Base-by-base conservation (phyloP, 768 basidiomycete genomes). In the Astraeus odoratus region DNA sequence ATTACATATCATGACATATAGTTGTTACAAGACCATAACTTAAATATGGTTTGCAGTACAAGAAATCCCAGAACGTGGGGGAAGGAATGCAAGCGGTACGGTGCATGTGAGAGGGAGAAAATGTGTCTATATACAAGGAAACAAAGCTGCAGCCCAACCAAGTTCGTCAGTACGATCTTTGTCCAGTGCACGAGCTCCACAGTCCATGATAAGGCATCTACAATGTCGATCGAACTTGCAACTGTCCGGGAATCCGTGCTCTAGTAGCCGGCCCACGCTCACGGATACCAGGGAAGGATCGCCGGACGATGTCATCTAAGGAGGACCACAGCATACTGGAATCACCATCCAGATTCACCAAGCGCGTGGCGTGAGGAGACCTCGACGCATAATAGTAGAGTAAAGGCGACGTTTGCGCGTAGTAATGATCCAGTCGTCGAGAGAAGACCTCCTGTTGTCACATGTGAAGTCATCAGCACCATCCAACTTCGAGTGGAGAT, bases 271-370 rank as follows among this genome's bases (percentile, higher is more conserved):
- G 65, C 24, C 58, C 49, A 9, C 75, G 74, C 61, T 80, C 76
- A 48, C 69, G 73, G 39, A 85, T 59, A 1, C 60, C 54, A 8
- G 84, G 78, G 57, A 83, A 83, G 2, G 73, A 61, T 22, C 66
- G 59, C 38, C 67, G 69, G 7, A 91, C 64, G 26, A 80, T 64
- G 37, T 58, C 61, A 43, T 89, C 86, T n/a, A 94, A 69, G 45
- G 78, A 61, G 1, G 86, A 87, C 88, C 88, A 90, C 44, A 92
- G 82, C 56, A 85, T 79, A 52, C 92, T 85, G 8, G 84, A 84
- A 20, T 72, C 67, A 2, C 89, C 88, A 15, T 68, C 67, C 31
- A 94, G 63, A 10, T 80, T 78, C 39, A 73, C 66, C 20, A 81
- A 60, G 40, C 68, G 69, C 24, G 73, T 71, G 7, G 74, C 67